Conservation (phyloP, 1,284 basidiomycete genomes). For the Xanthoconium separans region DNA sequence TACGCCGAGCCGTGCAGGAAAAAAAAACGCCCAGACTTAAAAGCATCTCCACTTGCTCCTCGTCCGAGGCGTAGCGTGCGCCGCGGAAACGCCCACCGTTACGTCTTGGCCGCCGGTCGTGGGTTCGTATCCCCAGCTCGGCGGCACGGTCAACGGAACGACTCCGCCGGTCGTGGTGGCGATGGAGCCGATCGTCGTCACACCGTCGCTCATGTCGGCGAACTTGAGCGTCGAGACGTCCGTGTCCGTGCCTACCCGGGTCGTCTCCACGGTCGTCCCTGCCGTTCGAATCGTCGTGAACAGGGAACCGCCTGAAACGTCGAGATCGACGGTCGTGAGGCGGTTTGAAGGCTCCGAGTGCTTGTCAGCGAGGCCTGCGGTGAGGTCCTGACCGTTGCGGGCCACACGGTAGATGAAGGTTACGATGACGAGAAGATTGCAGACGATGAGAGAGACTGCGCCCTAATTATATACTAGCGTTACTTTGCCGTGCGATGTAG, state of each 20-base stretch:
- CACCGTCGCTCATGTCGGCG: background rate
- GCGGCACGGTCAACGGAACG: background rate
- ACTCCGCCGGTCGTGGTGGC: background rate
- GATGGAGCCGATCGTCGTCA: conserved; percentile 6
- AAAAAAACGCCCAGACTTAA: background rate
- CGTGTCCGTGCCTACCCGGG: conserved; percentile 6
- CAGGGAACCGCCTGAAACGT: conserved; percentile 8
- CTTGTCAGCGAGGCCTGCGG: conserved; percentile 1
- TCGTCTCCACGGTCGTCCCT: background rate
- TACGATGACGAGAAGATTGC: conserved; percentile 33
- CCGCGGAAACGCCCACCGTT: background rate
- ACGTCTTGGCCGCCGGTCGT: background rate
- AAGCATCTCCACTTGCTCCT: background rate
- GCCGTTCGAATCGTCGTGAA: background rate
- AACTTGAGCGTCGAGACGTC: conserved; percentile 14
- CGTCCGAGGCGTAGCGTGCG: background rate
- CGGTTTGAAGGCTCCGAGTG: background rate
- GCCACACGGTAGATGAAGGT: conserved; percentile 24
- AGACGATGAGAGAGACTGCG: conserved; percentile 30
- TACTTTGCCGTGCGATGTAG: background rate
- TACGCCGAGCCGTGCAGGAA: too few relatives aligned
- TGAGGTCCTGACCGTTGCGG: conserved; percentile 9
- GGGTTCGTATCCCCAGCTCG: background rate
- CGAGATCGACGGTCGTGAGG: conserved; percentile 29
- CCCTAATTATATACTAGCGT: conserved; percentile 10